phyloP scores from a whole-genome alignment of 2,329 filamentous ascomycete genomes.

The Ilyonectria sp. region DNA sequence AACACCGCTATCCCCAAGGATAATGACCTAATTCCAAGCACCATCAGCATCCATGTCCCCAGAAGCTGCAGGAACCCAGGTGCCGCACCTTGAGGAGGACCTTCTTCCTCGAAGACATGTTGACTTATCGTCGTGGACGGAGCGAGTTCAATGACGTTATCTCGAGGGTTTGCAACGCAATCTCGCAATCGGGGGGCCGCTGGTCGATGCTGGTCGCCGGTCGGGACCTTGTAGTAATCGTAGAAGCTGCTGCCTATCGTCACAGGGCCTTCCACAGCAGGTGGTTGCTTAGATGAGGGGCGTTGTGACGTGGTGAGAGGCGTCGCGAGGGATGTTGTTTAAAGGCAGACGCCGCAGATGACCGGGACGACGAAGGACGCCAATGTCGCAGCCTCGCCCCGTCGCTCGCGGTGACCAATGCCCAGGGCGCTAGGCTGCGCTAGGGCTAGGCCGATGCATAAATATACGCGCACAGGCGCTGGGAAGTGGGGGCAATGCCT shows the following conservation, averaged over 20 bases:
- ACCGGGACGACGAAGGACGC: constrained; percentile 37
- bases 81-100: constrained; percentile 84
- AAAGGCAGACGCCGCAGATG: constrained; percentile 42
- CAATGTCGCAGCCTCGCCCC: constrained; percentile 49
- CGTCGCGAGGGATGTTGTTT: constrained; percentile 40
- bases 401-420: constrained; percentile 45
- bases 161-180: constrained; percentile 41
- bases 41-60: constrained; percentile 32
- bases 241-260: constrained; percentile 12
- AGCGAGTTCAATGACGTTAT: constrained; percentile 52
- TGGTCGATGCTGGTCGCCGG: constrained; percentile 22
- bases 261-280: constrained; percentile 8
- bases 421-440: constrained; percentile 34
- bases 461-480: constrained; percentile 18
- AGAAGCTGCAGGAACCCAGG: background rate
- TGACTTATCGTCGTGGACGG: constrained; percentile 49
- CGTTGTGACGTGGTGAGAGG: constrained; percentile 20
- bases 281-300: constrained; percentile 3
- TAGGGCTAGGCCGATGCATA: constrained; percentile 48
- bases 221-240: constrained; percentile 1
- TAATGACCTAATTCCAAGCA: constrained; percentile 82
- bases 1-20: constrained; percentile 98
- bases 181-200: constrained; percentile 29
- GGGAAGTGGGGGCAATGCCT: background rate
- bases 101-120: constrained; percentile 89